A percentile compares a stretch with the other conserved stretches of the same genome.
These are phyloP conservation scores for Dothistroma pini DNA, from an alignment of 2,329 filamentous ascomycete species.

Conservation along the genomic window DNA sequence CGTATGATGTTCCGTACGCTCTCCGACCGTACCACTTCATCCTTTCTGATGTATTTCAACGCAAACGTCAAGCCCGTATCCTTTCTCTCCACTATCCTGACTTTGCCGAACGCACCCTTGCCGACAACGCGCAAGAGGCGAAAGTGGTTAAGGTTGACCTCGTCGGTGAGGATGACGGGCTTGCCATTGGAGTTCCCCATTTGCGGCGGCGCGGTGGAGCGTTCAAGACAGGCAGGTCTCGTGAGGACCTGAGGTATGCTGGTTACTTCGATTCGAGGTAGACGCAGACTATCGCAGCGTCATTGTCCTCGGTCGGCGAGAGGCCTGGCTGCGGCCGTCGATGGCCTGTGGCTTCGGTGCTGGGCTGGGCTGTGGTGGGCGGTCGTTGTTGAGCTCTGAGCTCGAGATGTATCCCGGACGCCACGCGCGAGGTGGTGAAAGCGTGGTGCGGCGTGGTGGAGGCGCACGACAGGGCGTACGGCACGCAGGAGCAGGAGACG, in stretches of 20 bases:
- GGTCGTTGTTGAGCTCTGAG: not conserved
- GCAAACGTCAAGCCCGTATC: conserved; percentile 92
- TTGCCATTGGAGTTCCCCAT: conserved; percentile 98
- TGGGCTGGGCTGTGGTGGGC: not conserved
- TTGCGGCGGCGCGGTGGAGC: conserved; percentile 13
- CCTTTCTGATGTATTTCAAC: conserved; percentile 96
- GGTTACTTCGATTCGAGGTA: not conserved
- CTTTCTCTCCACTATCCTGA: conserved; percentile 96
- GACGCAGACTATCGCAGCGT: conserved; percentile 8
- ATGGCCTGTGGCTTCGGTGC: not conserved
- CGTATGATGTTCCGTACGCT: conserved; percentile 98
- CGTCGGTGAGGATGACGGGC: conserved; percentile 84
- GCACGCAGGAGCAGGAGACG: not conserved
- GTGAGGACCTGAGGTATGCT: conserved; percentile 1
- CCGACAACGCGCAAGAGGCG: conserved; percentile 91
- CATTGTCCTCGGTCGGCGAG: conserved; percentile 7
- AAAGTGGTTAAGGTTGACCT: conserved; percentile 98
- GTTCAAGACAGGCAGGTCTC: conserved; percentile 5
- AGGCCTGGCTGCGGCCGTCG: not conserved
- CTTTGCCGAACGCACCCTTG: conserved; percentile 97
- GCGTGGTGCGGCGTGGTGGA: conserved; percentile 1
- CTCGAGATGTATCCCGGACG: not conserved
- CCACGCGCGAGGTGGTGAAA: conserved; percentile 8
- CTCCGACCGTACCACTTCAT: conserved; percentile 97
- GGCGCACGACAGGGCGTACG: not conserved